A percentile compares a stretch with the other conserved stretches of the same genome.
Conservation (phyloP, 2,329 filamentous ascomycete genomes). For the Xylariaceae sp. region DNA sequence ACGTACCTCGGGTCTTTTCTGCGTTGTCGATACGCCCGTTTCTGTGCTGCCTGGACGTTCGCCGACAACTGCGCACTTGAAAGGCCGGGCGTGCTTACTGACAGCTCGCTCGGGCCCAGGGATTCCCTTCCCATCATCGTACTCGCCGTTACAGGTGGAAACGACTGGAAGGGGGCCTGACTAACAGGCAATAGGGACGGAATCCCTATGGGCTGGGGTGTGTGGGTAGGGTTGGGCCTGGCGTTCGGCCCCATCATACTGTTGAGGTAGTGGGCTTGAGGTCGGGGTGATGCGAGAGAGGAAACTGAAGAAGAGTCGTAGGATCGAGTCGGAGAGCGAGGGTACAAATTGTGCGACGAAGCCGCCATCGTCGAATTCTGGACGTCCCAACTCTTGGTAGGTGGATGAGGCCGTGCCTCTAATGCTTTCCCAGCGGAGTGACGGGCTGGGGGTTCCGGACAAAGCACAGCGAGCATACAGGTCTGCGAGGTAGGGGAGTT, state of each 20-base stretch:
- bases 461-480: constrained; percentile 38
- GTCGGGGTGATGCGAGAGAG: constrained; percentile 54
- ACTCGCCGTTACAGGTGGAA: constrained; percentile 45
- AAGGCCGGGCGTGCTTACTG: constrained; percentile 48
- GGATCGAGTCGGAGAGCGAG: constrained; percentile 56
- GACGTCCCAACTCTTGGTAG: constrained; percentile 31
- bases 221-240: constrained; percentile 43
- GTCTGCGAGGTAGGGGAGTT: constrained; percentile 22
- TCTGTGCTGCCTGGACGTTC: constrained; percentile 62
- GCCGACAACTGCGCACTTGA: constrained; percentile 38
- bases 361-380: constrained; percentile 46
- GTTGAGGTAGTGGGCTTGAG: constrained; percentile 47
- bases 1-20: constrained; percentile 76
- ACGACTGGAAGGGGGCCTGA: constrained; percentile 45
- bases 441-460: constrained; percentile 34
- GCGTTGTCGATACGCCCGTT: constrained; percentile 88
- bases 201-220: constrained; percentile 50
- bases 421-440: constrained; percentile 36
- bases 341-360: constrained; percentile 51
- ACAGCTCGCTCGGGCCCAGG: constrained; percentile 53
- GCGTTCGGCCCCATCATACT: constrained; percentile 48
- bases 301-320: constrained; percentile 61
- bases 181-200: constrained; percentile 44
- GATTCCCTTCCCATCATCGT: constrained; percentile 55
- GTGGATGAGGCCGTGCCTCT: constrained; percentile 34